Evolutionary conservation across 2,329 filamentous ascomycete species (phyloP), one percentile per base, ranked within the genome.

Genomic region (Penicillium brevicompactum): DNA sequence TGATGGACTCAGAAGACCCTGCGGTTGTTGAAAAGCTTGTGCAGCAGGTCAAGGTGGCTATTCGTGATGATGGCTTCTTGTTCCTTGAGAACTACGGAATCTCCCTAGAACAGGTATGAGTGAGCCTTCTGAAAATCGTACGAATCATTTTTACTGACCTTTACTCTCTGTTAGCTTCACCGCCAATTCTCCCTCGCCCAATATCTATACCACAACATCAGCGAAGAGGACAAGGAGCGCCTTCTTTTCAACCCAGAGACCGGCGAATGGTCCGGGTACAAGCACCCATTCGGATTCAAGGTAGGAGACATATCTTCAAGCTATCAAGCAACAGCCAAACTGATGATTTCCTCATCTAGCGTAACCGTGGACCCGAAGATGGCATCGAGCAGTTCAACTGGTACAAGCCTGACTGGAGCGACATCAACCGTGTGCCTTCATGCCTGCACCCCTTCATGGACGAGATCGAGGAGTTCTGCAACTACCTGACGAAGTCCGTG

Each of bases 321-420:
- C 9, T 16, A 44, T 18, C 24, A 27, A 27, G 4, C 24, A 27
- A 27, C 24, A 27, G 24, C 4, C 18, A 22, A 22, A 42, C 37
- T 53, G 16, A 53, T n/a, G 5, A 5, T 10, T 22, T n/a, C 59
- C 24, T 37, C 50, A 32, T 48, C 24, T 47, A 78, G 74, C 76
- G 78, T 44, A 66, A 76, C 38, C 73, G 70, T 2, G 78, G 76
- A 1, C 62, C 70, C 11, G 64, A 72, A 14, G 80, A 82, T 60
- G 80, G 79, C 3, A 82, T 82, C 51, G 80, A 83, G 58, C 80
- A 82, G 56, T 83, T 82, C 67, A 82, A 82, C 67, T 82, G 76
- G 74, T 82, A 82, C 68, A 75, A 71, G 22, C 65, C 65, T 1
- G 78, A 82, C 45, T 81, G 76, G 74, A 67, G 76, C 55, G 68